Evolutionary conservation across 768 basidiomycete species (phyloP).

Genomic region (Lanmaoa pseudosensibilis): DNA sequence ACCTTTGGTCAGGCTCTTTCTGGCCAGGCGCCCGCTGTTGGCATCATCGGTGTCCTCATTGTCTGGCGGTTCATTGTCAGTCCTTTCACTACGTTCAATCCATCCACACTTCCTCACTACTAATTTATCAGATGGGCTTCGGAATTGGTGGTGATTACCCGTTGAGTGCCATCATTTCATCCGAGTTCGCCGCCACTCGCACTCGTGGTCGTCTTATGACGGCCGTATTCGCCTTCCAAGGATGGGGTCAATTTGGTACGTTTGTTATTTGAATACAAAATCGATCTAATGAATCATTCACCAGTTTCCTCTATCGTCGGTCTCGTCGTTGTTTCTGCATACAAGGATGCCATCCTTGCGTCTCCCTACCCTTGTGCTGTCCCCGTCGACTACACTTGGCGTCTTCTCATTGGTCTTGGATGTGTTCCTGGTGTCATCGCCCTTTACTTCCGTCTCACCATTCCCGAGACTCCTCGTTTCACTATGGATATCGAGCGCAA

Average conservation of each 20-base stretch:
- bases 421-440: constrained; percentile 79
- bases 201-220: constrained; percentile 87
- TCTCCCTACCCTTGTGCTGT: constrained; percentile 37
- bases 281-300: background rate
- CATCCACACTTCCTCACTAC: background rate
- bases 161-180: constrained; percentile 80
- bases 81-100: background rate
- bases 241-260: constrained; percentile 82
- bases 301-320: constrained; percentile 67
- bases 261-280: background rate
- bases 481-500: constrained; percentile 93
- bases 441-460: constrained; percentile 90
- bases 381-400: constrained; percentile 79
- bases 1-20: constrained; percentile 81
- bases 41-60: constrained; percentile 73
- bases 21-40: constrained; percentile 63
- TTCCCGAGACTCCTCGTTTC: constrained; percentile 87
- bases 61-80: constrained; percentile 79
- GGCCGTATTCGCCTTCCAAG: constrained; percentile 82
- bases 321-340: constrained; percentile 62
- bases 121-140: constrained; percentile 55
- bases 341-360: constrained; percentile 58
- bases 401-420: constrained; percentile 85
- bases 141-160: constrained; percentile 93
- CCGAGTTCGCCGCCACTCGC: constrained; percentile 80